phyloP scores from a whole-genome alignment of 2,329 filamentous ascomycete genomes.

The Zasmidium angulare region DNA sequence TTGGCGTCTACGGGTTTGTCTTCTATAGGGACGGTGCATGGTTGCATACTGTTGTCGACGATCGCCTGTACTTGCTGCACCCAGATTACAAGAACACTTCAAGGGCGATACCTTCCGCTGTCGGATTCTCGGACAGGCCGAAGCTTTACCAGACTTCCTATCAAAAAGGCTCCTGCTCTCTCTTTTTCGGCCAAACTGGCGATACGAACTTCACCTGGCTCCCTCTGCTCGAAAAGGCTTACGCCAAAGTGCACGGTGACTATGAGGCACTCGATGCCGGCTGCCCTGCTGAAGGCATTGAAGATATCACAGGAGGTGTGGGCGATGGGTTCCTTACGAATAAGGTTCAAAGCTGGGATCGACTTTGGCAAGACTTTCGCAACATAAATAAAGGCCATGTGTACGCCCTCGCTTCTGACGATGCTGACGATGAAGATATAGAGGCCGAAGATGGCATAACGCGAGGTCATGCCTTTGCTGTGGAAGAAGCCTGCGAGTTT shows the following conservation, averaged over 20 bases:
- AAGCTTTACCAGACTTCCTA: not conserved
- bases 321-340: constrained; percentile 26
- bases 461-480: constrained; percentile 4
- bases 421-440: too few relatives aligned
- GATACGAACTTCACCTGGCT: constrained; percentile 79
- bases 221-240: constrained; percentile 75
- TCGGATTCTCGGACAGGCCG: too few relatives aligned
- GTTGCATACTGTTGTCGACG: constrained; percentile 86
- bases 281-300: constrained; percentile 63
- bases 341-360: constrained; percentile 10
- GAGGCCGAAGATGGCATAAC: too few relatives aligned
- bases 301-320: constrained; percentile 50
- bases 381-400: not conserved
- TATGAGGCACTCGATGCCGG: constrained; percentile 72
- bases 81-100: constrained; percentile 28
- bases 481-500: constrained; percentile 6
- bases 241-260: constrained; percentile 78
- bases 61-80: constrained; percentile 80
- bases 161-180: constrained; percentile 69
- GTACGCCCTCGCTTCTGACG: not conserved
- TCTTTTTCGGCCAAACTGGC: constrained; percentile 73
- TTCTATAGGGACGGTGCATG: constrained; percentile 81
- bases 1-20: constrained; percentile 80
- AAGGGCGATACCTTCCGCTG: too few relatives aligned
- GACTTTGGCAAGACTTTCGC: constrained; percentile 6